Percentiles rank a stretch among this genome's conserved stretches.
These are phyloP conservation scores for Coemansia sp. DNA, from an alignment of 192 early-diverging fungal species.

Conservation along the genomic window DNA sequence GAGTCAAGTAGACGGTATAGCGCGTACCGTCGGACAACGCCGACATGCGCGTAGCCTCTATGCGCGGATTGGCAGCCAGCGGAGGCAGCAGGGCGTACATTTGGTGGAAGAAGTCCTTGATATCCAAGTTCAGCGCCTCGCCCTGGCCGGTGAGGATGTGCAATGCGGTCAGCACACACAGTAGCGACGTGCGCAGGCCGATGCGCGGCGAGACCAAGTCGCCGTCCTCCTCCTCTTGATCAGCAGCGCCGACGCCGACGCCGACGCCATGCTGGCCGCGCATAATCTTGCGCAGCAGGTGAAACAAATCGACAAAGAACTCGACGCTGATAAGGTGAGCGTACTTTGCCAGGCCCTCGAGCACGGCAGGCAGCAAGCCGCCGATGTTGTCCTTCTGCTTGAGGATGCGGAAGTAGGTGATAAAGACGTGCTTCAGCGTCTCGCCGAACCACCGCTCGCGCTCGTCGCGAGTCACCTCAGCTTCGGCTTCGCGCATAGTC, in stretches of 20 bases:
- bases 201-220: constrained; percentile 39
- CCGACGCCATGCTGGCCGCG: constrained; percentile 61
- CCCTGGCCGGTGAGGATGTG: constrained; percentile 89
- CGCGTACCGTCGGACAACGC: constrained; percentile 50
- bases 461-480: constrained; percentile 80
- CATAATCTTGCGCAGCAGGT: constrained; percentile 82
- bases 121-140: constrained; percentile 88
- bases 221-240: constrained; percentile 33
- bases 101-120: constrained; percentile 87
- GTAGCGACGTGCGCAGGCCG: constrained; percentile 71
- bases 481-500: constrained; percentile 86
- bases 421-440: constrained; percentile 92
- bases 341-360: constrained; percentile 71
- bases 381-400: constrained; percentile 77
- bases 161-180: constrained; percentile 89
- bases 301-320: constrained; percentile 89
- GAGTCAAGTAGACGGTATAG: constrained; percentile 44
- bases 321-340: constrained; percentile 97
- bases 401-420: constrained; percentile 93
- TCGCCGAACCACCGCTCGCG: constrained; percentile 84
- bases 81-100: constrained; percentile 80
- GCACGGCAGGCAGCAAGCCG: constrained; percentile 62
- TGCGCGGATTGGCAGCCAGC: constrained; percentile 64
- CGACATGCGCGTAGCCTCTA: constrained; percentile 61
- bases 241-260: constrained; percentile 40